Base-by-base conservation (phyloP, 1,139 yeast species). In the Nakaseomyces delphensis region DNA sequence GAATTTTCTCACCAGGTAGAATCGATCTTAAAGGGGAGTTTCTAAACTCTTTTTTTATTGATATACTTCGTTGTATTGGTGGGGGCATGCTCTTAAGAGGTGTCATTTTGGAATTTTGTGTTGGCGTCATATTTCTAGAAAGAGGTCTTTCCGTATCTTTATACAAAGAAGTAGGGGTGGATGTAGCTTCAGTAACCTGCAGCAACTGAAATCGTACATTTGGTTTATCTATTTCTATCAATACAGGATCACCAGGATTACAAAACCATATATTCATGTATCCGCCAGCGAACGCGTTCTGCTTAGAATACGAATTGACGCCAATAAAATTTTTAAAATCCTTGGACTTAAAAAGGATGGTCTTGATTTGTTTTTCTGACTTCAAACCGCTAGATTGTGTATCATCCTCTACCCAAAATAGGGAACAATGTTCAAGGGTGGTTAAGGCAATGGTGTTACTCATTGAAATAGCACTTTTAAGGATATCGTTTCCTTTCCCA, bases 381-480 rank as follows among this genome's bases (percentile, higher is more conserved):
- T 56, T 48, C 10, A 29, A 32, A 3, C 33, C 30, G 15, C 43
- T 46, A 13, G 3, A 6, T 7, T 43, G 40, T 8, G 13, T 18
- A 8, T 46, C 43, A 23, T 50, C 54, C 15, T 46, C 50, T 16
- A 52, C 40, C 15, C 52, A 50, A 36, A 60, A 50, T 30, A 63
- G 36, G 51, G 61, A 57, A 46, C 57, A 49, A 54, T 55, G 52
- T 44, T 65, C 48, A 36, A 75, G 51, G 47, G 76, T 81, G n/a
- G 68, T 68, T 1, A 72, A 56, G 31, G 65, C 65, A 41, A 77
- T 60, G 1, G 77, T 67, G 27, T 76, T 73, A 14, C 76, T 69
- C 5, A 74, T 67, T 3, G 77, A 71, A 74, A 77, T 73, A 2
- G 81, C 79, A 46, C 76, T 79, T 48, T 70, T 71, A 40, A 78